A percentile compares a stretch with the other conserved stretches of the same genome.
phyloP scores from a whole-genome alignment of 2,329 filamentous ascomycete genomes.

The Fusarium verrucosum region DNA sequence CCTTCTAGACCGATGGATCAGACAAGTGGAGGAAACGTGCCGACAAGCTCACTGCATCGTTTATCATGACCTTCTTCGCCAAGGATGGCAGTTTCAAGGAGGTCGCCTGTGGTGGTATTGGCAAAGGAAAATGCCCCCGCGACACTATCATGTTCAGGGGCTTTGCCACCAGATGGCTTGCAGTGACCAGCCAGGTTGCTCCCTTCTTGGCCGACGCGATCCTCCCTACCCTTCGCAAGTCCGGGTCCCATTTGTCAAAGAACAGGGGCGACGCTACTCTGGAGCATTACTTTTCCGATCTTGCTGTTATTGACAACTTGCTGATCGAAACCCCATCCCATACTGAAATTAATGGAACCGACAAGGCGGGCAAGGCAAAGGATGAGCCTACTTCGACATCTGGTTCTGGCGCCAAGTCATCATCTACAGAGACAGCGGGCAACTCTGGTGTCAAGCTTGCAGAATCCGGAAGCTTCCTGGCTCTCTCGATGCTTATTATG shows the following conservation, averaged over 20 bases:
- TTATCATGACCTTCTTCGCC: constrained; percentile 59
- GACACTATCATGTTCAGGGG: constrained; percentile 80
- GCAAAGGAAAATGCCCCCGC: constrained; percentile 67
- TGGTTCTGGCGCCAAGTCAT: neutral
- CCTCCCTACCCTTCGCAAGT: constrained; percentile 64
- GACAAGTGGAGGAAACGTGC: constrained; percentile 64
- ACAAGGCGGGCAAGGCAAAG: neutral
- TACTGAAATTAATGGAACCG: neutral
- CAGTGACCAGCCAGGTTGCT: constrained; percentile 66
- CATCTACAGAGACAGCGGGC: neutral
- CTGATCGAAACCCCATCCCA: neutral
- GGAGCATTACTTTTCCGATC: constrained; percentile 12
- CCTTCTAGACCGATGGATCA: constrained; percentile 7
- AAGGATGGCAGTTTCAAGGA: constrained; percentile 68
- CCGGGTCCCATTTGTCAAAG: no score
- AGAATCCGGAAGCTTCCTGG: neutral
- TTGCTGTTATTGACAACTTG: constrained; percentile 9
- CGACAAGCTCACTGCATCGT: constrained; percentile 62
- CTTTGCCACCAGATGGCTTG: constrained; percentile 72
- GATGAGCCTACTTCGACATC: neutral
- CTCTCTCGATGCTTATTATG: neutral
- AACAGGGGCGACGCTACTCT: neutral
- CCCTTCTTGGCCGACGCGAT: constrained; percentile 66
- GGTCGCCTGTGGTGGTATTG: constrained; percentile 72
- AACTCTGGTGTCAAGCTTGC: neutral